A percentile compares a stretch with the other conserved stretches of the same genome.
phyloP scores from a whole-genome alignment of 108 stramenopile genomes.

The Pseudonitzschia multiseries region DNA sequence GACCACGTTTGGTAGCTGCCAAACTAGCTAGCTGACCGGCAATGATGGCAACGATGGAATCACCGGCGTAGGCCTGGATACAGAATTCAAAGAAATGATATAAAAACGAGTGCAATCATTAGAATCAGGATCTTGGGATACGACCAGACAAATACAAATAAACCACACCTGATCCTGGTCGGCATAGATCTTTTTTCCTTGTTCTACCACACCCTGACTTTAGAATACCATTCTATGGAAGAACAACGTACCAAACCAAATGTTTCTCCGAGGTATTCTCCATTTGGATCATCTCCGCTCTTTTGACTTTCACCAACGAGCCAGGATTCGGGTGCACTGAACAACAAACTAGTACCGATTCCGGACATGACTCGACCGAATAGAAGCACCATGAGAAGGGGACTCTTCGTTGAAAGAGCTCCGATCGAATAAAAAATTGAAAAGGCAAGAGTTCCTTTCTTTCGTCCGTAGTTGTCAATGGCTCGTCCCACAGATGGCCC shows the following conservation, averaged over 20 bases:
- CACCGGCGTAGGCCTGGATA: constrained; percentile 84
- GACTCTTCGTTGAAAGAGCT: constrained; percentile 76
- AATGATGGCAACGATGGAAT: constrained; percentile 92
- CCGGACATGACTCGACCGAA: constrained; percentile 87
- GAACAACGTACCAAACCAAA: constrained; percentile 82
- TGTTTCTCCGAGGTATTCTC: constrained; percentile 79
- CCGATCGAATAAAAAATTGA: constrained; percentile 76
- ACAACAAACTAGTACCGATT: constrained; percentile 86
- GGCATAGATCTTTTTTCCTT: background rate
- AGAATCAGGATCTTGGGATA: constrained; percentile 1
- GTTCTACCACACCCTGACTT: no score
- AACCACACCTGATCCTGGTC: background rate
- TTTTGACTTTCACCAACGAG: constrained; percentile 88
- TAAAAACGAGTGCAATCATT: background rate
- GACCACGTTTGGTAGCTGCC: constrained; percentile 83
- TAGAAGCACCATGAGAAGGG: constrained; percentile 70
- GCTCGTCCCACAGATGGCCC: constrained; percentile 86
- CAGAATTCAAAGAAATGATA: constrained; percentile 7
- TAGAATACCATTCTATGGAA: background rate
- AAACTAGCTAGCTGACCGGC: constrained; percentile 89
- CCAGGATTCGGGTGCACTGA: constrained; percentile 95
- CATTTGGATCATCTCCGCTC: constrained; percentile 60
- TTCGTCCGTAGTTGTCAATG: constrained; percentile 83
- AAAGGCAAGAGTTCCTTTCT: constrained; percentile 86
- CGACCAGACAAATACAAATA: background rate